A percentile compares a stretch with the other conserved stretches of the same genome.
Conservation (phyloP, 768 basidiomycete genomes). For the Leccinum ochraceum region DNA sequence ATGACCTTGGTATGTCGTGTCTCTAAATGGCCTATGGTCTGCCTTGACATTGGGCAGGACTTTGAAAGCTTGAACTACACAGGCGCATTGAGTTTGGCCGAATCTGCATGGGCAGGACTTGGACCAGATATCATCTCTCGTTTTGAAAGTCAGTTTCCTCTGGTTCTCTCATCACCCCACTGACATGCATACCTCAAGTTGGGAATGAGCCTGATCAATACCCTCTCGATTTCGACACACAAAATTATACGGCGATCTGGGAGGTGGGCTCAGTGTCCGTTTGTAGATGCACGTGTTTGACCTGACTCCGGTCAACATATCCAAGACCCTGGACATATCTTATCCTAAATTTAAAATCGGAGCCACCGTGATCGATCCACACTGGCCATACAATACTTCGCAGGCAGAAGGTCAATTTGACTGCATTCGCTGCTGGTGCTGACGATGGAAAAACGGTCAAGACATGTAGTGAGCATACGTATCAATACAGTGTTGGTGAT, state of each 20-base stretch:
- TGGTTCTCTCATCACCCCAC: not conserved
- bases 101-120: constrained; percentile 42
- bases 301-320: constrained; percentile 41
- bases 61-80: constrained; percentile 44
- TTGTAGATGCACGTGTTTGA: not conserved
- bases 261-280: constrained; percentile 33
- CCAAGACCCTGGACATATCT: constrained; percentile 38
- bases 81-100: constrained; percentile 45
- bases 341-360: constrained; percentile 47
- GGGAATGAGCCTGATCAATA: constrained; percentile 61
- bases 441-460: constrained; percentile 42
- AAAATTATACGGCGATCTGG: constrained; percentile 48
- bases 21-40: not conserved
- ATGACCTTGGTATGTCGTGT: constrained; percentile 42
- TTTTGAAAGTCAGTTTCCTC: constrained; percentile 42
- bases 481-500: constrained; percentile 49
- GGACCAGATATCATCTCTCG: constrained; percentile 37
- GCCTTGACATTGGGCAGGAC: constrained; percentile 34
- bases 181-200: constrained; percentile 29
- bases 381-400: constrained; percentile 50
- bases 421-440: constrained; percentile 49
- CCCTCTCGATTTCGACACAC: constrained; percentile 28
- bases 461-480: constrained; percentile 54
- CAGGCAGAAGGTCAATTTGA: constrained; percentile 40
- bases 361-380: constrained; percentile 50